Evolutionary conservation across 2,329 filamentous ascomycete species (phyloP).

Genomic region (Pseudogymnoascus sp.): DNA sequence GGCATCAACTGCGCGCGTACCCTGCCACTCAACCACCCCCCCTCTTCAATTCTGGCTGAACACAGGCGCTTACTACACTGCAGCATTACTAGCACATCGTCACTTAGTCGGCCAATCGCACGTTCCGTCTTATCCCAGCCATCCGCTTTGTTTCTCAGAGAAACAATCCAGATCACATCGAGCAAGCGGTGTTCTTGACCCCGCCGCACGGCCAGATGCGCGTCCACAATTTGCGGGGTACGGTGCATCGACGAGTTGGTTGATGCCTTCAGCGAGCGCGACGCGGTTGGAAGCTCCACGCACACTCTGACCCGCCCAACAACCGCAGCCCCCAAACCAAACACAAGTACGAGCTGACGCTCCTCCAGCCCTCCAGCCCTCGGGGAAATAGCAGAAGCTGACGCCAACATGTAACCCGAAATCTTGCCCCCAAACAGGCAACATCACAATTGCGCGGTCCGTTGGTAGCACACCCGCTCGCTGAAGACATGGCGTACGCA

Average conservation of each 20-base stretch:
- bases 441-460: background rate
- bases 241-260: background rate
- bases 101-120: background rate
- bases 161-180: background rate
- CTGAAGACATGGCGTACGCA: background rate
- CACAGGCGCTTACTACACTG: background rate
- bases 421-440: background rate
- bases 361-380: background rate
- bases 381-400: background rate
- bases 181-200: background rate
- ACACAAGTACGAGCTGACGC: background rate
- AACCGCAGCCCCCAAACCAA: background rate
- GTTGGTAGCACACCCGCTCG: background rate
- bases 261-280: background rate
- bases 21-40: slow-evolving; percentile 3
- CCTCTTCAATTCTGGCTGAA: background rate
- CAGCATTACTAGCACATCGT: background rate
- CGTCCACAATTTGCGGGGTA: background rate
- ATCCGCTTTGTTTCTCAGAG: background rate
- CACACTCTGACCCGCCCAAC: background rate
- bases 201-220: background rate
- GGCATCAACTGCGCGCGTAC: background rate
- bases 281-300: background rate
- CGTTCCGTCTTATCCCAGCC: background rate
- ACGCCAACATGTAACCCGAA: background rate